Evolutionary conservation across 2,329 filamentous ascomycete species (phyloP).

Genomic region (Trichoderma polysporum): DNA sequence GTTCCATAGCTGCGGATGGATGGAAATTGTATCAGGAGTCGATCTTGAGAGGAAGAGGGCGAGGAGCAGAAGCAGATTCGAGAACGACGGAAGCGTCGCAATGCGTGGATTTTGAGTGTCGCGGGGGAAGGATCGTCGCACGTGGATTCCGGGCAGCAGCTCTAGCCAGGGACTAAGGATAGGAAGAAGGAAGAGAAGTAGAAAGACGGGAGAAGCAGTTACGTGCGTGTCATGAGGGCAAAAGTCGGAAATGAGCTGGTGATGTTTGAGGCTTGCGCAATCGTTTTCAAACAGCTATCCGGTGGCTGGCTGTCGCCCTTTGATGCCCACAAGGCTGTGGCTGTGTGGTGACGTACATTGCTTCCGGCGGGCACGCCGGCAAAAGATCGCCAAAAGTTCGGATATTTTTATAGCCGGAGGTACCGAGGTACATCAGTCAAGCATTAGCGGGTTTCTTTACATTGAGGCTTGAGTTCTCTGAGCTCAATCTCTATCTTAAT

Average conservation of each 20-base stretch:
- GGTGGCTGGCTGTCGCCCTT: neutral
- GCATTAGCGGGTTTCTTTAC: neutral
- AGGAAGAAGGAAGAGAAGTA: neutral
- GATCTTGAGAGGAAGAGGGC: neutral
- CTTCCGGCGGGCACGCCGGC: neutral
- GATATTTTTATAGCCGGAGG: neutral
- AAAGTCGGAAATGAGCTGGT: neutral
- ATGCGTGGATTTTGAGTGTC: conserved; percentile 16
- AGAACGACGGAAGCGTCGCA: neutral
- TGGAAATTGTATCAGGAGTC: neutral
- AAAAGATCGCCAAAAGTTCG: neutral
- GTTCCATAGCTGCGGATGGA: conserved; percentile 8
- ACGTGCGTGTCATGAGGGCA: neutral
- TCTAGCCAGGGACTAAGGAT: neutral
- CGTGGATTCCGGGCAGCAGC: neutral
- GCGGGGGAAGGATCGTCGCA: neutral
- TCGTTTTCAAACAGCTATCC: neutral
- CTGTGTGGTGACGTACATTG: conserved; percentile 16
- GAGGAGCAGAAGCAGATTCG: neutral
- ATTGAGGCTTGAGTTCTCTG: neutral
- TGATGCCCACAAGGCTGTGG: conserved; percentile 1
- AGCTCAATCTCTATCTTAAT: neutral
- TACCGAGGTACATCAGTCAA: neutral
- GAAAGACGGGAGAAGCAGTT: neutral
- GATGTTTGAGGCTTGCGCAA: conserved; percentile 14